Evolutionary conservation across 176 grass and related monocot genomes (phyloP), one percentile per base, ranked within the genome.

Genomic region (bread wheat (Triticum aestivum)): DNA sequence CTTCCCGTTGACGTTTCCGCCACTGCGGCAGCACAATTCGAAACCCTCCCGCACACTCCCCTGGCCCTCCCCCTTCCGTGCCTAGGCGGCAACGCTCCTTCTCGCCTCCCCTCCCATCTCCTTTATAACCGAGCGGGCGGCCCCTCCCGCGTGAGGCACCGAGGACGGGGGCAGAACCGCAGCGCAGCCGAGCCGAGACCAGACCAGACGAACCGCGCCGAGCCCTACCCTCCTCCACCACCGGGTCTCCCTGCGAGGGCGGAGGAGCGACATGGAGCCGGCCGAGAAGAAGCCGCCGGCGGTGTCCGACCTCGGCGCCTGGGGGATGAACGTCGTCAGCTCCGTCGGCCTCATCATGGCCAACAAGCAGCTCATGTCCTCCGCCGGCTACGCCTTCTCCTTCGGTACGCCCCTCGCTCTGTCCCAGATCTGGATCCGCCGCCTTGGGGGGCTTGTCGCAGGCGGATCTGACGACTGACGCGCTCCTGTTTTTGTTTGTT

Each of bases 261-360:
- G 13, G 41, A 13, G 65, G 47, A 67, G 71, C 6, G 73, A 83
- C 29, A 91, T 88, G 89, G 89, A 91, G 86, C 70, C 78, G 71
- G 45, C 44, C 24, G 87, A 86, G 93, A 94, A 95, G 89, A 98
- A 95, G 88, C 73, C 87, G 78, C 93, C 89, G 26, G 87, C 38
- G 27, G 93, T 98, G 85, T 98, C 95, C 67, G 91, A 98, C 78
- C 73, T 87, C 15, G 95, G 95, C 70, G 95, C 95, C 2, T 98
- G 95, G 95, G 91, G 87, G 26, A 95, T 98, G 95, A 98, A 98
- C 86, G 95, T 98, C 85, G 95, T 98, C 89, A 98, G 95, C 93
- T 93, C 95, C 88, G 95, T 98, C 41, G 89, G 95, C 44, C 89
- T 98, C 79, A 98, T 98, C 78, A 98, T 98, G 95, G 89, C 86